phyloP scores from a whole-genome alignment of 345 rosid genomes.

The Eucalyptus microcorys region DNA sequence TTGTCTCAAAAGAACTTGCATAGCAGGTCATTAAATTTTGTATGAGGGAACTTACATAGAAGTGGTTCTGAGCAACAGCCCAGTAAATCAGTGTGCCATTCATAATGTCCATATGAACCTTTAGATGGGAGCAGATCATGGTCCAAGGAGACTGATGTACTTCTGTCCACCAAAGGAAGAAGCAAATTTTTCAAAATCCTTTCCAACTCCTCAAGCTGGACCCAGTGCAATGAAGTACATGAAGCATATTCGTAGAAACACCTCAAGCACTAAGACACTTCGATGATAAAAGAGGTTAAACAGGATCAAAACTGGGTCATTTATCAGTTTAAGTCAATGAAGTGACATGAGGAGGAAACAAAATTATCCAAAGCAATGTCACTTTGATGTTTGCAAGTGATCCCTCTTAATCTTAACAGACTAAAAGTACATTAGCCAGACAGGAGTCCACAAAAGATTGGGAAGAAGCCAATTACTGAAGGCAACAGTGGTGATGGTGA shows the following conservation, averaged over 20 bases:
- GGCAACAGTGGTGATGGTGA: neutral
- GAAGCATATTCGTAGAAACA: neutral
- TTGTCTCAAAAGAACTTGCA: neutral
- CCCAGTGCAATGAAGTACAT: neutral
- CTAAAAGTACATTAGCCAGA: neutral
- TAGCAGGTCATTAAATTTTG: neutral
- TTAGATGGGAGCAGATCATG: conserved; percentile 55
- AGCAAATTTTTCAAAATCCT: neutral
- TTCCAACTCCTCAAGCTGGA: neutral
- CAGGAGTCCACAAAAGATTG: neutral
- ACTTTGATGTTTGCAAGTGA: neutral
- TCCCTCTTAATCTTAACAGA: neutral
- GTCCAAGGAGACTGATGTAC: conserved; percentile 54
- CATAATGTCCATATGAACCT: conserved; percentile 44
- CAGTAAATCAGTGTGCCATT: conserved; percentile 92
- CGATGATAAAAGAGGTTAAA: neutral
- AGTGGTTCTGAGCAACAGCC: conserved; percentile 94
- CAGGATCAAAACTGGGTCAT: neutral
- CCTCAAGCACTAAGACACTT: neutral
- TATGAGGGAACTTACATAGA: conserved; percentile 52
- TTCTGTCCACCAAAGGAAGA: conserved; percentile 33
- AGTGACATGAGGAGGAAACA: neutral
- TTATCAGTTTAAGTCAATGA: neutral
- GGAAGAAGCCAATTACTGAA: neutral
- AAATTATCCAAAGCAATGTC: neutral